Base-by-base conservation (phyloP, 2,329 filamentous ascomycete genomes). In the Chrysosporium keratinophilum region DNA sequence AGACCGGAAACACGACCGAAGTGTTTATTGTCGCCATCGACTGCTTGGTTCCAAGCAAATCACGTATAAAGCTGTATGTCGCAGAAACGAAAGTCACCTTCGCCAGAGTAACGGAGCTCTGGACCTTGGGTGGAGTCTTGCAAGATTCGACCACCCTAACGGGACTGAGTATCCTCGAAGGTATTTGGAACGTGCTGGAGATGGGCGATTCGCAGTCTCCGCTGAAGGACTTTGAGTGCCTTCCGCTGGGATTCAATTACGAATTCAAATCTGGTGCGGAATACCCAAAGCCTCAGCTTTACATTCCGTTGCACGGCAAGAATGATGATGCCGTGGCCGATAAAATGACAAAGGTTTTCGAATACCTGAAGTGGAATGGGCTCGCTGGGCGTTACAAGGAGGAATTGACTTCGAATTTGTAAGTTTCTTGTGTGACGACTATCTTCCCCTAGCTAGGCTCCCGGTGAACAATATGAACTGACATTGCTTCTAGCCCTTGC, bases 21-120 rank as follows among this genome's bases (percentile, higher is more conserved):
- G 50, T 39, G 7, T 34, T 43, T 31, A 43, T 52, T 31, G 17
- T 62, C 35, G 56, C 58, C 4, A 59, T 57, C 14, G 60, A 62
- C 37, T 54, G 61, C 1, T 35, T 61, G 0, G 48, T 55, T 11
- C 60, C 56, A 5, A 33, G 42, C 1, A n/a, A 40, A 17, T 60
- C 58, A 11, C 52, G 60, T 6, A 51, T 62, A 34, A 62, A 62
- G 40, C 49, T 62, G 3, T 62, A 62, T 28, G 12, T 61, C 2
- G 33, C 43, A 12, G 55, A 58, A 6, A 45, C 52, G 4, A 53
- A 59, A 10, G 60, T 62, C n/a, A 40, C 45, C 1, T 33, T 57
- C 4, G 57, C 17, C 9, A 54, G 50, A 14, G 44, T 57, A 17
- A 31, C 42, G 15, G 52, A 56, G 9, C 34, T 59, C 19, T 62